Evolutionary conservation across 2,329 filamentous ascomycete genomes (phyloP).

Genomic region (Colletotrichum spaethianum): DNA sequence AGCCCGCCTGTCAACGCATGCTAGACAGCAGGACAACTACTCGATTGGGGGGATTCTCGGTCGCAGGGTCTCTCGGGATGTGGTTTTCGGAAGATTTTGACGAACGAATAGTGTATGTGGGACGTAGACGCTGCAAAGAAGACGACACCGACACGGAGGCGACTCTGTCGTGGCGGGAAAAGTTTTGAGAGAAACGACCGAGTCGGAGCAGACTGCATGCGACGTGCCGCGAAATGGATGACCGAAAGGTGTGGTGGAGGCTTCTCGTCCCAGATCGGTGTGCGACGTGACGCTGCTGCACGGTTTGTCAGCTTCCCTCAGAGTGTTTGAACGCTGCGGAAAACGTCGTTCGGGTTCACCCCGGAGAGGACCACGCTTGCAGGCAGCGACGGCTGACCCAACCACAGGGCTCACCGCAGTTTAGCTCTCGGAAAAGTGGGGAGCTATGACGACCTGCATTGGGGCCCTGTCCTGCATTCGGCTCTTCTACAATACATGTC

Average conservation of each 20-base stretch:
- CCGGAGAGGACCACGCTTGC: constrained; percentile 12
- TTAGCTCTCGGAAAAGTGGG: constrained; percentile 38
- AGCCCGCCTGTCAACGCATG: constrained; percentile 39
- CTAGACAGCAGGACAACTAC: constrained; percentile 30
- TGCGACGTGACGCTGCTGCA: constrained; percentile 29
- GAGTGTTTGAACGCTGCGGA: background rate
- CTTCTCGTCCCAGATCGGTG: constrained; percentile 13
- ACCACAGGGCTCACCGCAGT: constrained; percentile 29
- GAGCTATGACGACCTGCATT: constrained; percentile 43
- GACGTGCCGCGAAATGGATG: constrained; percentile 27
- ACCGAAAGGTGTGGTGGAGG: constrained; percentile 27
- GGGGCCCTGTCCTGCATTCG: constrained; percentile 36
- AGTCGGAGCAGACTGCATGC: constrained; percentile 34
- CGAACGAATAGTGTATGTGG: background rate
- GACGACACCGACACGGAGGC: constrained; percentile 4
- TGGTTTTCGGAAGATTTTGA: background rate
- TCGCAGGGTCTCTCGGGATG: constrained; percentile 1
- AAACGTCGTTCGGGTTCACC: constrained; percentile 16
- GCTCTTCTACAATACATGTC: constrained; percentile 29
- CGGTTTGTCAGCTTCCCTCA: constrained; percentile 37
- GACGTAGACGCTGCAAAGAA: background rate
- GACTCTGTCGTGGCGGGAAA: constrained; percentile 16
- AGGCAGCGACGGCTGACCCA: constrained; percentile 8
- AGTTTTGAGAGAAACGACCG: constrained; percentile 25
- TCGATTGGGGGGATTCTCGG: background rate